Conservation (phyloP, 2,329 filamentous ascomycete species). For the Phaeosphaeria sp. region DNA sequence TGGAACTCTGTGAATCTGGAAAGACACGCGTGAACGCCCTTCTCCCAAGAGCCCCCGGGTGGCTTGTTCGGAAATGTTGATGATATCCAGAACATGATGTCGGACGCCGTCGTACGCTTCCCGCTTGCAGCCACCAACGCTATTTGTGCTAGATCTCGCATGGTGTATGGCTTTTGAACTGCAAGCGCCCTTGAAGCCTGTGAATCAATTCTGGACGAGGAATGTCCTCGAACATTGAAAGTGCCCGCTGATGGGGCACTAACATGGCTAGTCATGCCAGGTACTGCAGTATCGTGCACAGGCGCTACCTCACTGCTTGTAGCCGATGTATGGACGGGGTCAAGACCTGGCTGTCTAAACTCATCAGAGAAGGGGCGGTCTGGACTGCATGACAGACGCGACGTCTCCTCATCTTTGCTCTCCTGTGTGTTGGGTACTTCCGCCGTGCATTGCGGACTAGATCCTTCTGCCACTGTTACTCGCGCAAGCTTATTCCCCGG, state of each 20-base stretch:
- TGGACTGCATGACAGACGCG: background rate
- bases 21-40: conserved; percentile 13
- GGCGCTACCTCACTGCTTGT: background rate
- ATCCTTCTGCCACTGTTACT: background rate
- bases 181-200: background rate
- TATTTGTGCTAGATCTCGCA: conserved; percentile 16
- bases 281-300: background rate
- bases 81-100: conserved; percentile 17
- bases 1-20: conserved; percentile 18
- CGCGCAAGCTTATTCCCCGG: background rate
- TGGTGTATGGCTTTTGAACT: conserved; percentile 2
- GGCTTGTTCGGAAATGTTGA: conserved; percentile 11
- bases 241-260: background rate
- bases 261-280: background rate
- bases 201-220: background rate
- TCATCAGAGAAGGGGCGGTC: background rate
- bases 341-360: background rate
- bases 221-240: background rate
- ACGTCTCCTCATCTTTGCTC: background rate
- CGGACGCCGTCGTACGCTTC: conserved; percentile 9
- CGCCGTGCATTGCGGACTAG: background rate
- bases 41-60: conserved; percentile 22
- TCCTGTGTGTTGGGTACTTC: background rate
- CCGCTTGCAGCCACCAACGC: conserved; percentile 19
- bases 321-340: background rate